Evolutionary conservation across 192 early-diverging fungal genomes (phyloP).

Genomic region (Nowakowskiella sp.): DNA sequence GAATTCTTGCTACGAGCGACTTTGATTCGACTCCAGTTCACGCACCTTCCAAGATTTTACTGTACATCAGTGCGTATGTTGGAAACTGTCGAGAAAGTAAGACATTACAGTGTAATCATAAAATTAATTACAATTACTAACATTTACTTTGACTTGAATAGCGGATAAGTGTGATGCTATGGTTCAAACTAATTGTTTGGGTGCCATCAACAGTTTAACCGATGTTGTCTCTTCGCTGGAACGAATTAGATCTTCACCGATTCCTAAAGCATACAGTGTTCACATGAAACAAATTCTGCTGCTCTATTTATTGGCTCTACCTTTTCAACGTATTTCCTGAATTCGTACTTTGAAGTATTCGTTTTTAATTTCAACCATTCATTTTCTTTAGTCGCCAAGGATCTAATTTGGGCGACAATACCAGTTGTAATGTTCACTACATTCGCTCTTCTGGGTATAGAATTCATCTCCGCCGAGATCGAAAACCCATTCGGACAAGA

Average conservation of each 20-base stretch:
- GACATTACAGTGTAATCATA: too few species aligned
- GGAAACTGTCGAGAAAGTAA: too few species aligned
- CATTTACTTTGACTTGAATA: too few species aligned
- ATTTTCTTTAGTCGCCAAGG: background rate
- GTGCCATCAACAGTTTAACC: slow-evolving; percentile 38
- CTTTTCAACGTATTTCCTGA: slow-evolving; percentile 47
- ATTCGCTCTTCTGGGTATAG: slow-evolving; percentile 67
- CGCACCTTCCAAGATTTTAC: too few species aligned
- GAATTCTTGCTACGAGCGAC: too few species aligned
- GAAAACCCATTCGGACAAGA: slow-evolving; percentile 13
- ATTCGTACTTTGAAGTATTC: slow-evolving; percentile 32
- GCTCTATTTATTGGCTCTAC: slow-evolving; percentile 50
- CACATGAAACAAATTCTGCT: slow-evolving; percentile 61
- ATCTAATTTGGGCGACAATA: slow-evolving; percentile 42
- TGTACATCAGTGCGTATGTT: too few species aligned
- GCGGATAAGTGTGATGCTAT: background rate
- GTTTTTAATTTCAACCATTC: background rate
- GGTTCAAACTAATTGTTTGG: slow-evolving; percentile 3
- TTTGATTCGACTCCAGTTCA: too few species aligned
- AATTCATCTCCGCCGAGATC: slow-evolving; percentile 69
- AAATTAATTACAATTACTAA: too few species aligned
- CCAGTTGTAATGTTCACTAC: slow-evolving; percentile 58
- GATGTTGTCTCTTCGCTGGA: slow-evolving; percentile 59
- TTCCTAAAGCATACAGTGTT: slow-evolving; percentile 61
- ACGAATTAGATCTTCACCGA: slow-evolving; percentile 59